phyloP scores from a whole-genome alignment of 1,284 basidiomycete species.

The Pseudozyma pruni region DNA sequence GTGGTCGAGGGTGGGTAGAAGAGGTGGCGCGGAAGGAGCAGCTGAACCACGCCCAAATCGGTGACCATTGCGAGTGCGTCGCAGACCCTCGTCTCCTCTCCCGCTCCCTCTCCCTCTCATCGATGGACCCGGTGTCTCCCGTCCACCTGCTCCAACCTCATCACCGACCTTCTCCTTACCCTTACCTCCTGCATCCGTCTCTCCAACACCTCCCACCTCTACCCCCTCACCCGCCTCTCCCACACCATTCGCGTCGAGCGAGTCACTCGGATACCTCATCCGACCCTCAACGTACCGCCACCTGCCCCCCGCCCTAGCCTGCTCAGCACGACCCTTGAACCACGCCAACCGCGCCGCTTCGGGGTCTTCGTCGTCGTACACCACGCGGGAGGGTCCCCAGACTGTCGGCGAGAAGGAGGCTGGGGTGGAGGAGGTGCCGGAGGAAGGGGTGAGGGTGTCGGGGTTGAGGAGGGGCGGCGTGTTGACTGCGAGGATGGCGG shows the following conservation, averaged over 20 bases:
- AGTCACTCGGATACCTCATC: neutral
- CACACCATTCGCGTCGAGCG: too few species aligned
- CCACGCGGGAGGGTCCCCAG: conserved; percentile 1
- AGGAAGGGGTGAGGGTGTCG: neutral
- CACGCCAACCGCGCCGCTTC: conserved; percentile 1
- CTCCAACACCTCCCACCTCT: neutral
- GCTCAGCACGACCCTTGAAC: neutral
- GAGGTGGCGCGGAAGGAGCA: too few species aligned
- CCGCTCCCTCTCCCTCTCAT: neutral
- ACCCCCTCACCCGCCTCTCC: too few species aligned
- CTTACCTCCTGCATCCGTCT: too few species aligned
- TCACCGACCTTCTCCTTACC: too few species aligned
- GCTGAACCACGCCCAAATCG: too few species aligned
- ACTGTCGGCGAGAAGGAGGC: too few species aligned
- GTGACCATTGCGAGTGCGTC: too few species aligned
- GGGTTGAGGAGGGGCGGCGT: too few species aligned
- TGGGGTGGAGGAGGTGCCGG: neutral
- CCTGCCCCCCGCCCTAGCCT: neutral
- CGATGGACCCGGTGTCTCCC: too few species aligned
- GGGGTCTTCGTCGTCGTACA: conserved; percentile 26
- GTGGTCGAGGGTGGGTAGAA: too few species aligned
- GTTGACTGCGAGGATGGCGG: too few species aligned
- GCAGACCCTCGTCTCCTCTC: neutral
- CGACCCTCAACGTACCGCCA: conserved; percentile 1
- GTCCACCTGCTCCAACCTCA: neutral